phyloP scores from a whole-genome alignment of 179 eudicot species.

The Beta lomatogona region DNA sequence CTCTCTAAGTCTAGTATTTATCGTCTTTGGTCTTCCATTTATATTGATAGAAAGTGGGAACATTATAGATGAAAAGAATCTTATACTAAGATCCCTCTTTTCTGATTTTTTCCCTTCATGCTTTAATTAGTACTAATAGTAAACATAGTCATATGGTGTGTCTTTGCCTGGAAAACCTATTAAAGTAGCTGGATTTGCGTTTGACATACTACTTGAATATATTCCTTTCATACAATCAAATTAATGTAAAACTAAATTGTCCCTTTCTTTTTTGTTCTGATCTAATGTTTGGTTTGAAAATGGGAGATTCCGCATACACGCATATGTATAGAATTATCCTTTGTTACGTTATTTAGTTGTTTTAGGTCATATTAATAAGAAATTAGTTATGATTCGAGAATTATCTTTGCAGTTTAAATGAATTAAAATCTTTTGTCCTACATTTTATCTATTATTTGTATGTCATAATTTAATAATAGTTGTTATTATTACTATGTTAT shows the following conservation, averaged over 20 bases:
- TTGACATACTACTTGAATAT: constrained; percentile 11
- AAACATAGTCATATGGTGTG: not conserved
- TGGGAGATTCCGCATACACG: not conserved
- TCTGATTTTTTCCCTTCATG: not conserved
- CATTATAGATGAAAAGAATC: constrained; percentile 27
- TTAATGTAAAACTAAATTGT: not conserved
- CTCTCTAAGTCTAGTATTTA: no score
- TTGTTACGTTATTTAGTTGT: no score
- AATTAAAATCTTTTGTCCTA: no score
- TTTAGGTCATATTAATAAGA: no score
- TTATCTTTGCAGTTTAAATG: no score
- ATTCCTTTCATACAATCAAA: constrained; percentile 8
- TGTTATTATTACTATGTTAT: no score
- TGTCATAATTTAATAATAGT: no score
- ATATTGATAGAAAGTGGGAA: constrained; percentile 22
- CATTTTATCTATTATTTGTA: no score
- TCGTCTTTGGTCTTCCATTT: not conserved
- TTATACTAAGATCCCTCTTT: not conserved
- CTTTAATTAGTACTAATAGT: not conserved
- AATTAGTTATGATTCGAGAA: no score
- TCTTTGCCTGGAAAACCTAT: not conserved
- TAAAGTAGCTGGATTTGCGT: constrained; percentile 7
- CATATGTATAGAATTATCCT: not conserved
- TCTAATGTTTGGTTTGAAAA: constrained; percentile 9
- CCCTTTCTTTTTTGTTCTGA: not conserved